phyloP scores from a whole-genome alignment of 257 asterid species.

The Solanum dulcamara region DNA sequence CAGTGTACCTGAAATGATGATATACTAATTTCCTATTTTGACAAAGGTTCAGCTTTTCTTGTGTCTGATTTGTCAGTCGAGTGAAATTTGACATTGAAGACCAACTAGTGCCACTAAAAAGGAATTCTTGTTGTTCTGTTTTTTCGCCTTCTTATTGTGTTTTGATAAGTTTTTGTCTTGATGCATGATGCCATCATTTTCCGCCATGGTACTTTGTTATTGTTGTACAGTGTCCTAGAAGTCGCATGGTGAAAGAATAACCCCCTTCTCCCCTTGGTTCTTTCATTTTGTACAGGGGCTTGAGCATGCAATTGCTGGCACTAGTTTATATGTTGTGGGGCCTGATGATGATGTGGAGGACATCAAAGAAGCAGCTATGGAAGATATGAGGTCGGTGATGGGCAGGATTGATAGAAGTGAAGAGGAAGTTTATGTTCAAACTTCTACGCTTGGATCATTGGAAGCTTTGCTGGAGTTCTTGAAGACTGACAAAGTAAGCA shows the following conservation, averaged over 20 bases:
- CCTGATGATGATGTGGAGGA: slow-evolving; percentile 76
- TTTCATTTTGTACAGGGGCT: slow-evolving; percentile 52
- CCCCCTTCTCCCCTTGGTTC: neutral
- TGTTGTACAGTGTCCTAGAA: neutral
- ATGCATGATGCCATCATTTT: neutral
- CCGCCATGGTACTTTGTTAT: neutral
- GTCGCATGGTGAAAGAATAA: neutral
- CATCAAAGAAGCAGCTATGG: slow-evolving; percentile 81
- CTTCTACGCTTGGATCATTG: slow-evolving; percentile 94
- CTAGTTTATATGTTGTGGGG: slow-evolving; percentile 83
- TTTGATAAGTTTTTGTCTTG: neutral
- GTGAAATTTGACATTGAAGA: neutral
- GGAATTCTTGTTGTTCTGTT: neutral
- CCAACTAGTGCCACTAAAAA: neutral
- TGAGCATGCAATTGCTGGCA: slow-evolving; percentile 98
- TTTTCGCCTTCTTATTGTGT: neutral
- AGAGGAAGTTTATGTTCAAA: slow-evolving; percentile 93
- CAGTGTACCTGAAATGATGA: neutral
- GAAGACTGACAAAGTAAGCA: slow-evolving; percentile 79
- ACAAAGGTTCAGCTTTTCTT: neutral
- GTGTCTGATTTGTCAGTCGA: neutral
- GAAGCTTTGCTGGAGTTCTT: slow-evolving; percentile 93
- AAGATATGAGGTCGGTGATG: slow-evolving; percentile 91
- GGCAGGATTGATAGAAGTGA: slow-evolving; percentile 86
- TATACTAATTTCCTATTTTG: neutral